Percentiles rank a stretch among this genome's conserved stretches.
Conservation (phyloP, 257 asterid species). For the Voacanga thouarsii region DNA sequence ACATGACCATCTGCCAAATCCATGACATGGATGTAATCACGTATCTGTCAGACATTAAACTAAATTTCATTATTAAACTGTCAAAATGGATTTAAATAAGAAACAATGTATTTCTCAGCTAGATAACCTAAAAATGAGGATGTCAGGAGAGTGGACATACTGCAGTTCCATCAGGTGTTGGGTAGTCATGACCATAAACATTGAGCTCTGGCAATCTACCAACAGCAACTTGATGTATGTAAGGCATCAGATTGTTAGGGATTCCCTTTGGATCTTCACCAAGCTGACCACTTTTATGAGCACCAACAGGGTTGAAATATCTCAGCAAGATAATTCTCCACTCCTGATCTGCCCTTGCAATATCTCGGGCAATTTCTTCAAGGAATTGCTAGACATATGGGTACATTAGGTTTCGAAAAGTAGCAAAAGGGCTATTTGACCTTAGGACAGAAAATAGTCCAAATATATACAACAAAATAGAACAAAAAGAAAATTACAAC, state of each 20-base stretch:
- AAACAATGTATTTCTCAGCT: background rate
- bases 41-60: constrained; percentile 47
- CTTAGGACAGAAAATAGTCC: background rate
- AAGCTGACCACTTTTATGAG: constrained; percentile 83
- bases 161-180: constrained; percentile 94
- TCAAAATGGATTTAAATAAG: background rate
- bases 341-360: constrained; percentile 60
- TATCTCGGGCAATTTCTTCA: constrained; percentile 87
- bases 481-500: background rate
- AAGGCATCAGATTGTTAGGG: constrained; percentile 98
- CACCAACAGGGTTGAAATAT: constrained; percentile 95
- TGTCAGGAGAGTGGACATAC: constrained; percentile 31
- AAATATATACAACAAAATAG: background rate
- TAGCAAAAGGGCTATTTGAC: background rate
- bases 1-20: constrained; percentile 98
- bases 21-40: constrained; percentile 98
- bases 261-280: constrained; percentile 98
- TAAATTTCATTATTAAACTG: background rate
- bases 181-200: constrained; percentile 88
- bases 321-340: constrained; percentile 87
- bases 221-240: constrained; percentile 90
- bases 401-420: background rate
- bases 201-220: constrained; percentile 84
- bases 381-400: constrained; percentile 55
- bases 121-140: background rate